Conservation (phyloP, 306 rosid species). For the Inga laurina region DNA sequence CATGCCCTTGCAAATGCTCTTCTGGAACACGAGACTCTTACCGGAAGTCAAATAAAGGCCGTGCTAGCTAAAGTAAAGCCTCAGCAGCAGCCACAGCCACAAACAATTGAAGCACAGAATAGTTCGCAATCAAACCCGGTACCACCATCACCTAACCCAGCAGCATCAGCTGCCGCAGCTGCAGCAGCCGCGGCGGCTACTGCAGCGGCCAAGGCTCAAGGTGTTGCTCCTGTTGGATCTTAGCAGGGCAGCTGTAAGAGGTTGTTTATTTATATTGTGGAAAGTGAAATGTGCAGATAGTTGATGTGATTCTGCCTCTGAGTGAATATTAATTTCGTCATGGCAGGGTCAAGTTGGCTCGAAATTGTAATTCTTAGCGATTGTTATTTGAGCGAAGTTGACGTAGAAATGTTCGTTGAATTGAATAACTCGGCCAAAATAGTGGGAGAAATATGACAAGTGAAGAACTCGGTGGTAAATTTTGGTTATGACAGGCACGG, state of each 20-base stretch:
- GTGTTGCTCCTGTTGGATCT: conserved; percentile 72
- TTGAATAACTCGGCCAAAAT: neutral
- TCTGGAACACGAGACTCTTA: conserved; percentile 72
- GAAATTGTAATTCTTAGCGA: conserved; percentile 20
- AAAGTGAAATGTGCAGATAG: conserved; percentile 64
- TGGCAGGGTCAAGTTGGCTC: conserved; percentile 35
- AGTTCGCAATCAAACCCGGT: conserved; percentile 57
- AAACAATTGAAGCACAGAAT: conserved; percentile 45
- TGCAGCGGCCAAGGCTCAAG: conserved; percentile 78
- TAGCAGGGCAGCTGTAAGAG: conserved; percentile 34
- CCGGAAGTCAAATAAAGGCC: conserved; percentile 71
- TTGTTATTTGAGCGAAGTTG: neutral
- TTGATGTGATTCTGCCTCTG: conserved; percentile 27
- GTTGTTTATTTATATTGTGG: conserved; percentile 18
- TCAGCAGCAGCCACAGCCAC: conserved; percentile 45
- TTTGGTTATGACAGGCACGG: neutral
- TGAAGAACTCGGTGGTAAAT: neutral
- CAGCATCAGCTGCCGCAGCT: conserved; percentile 65
- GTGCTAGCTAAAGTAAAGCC: conserved; percentile 57
- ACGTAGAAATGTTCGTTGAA: conserved; percentile 16
- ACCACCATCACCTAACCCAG: conserved; percentile 67
- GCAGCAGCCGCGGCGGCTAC: conserved; percentile 67
- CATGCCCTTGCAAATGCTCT: conserved; percentile 86
- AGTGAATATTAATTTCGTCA: conserved; percentile 36
- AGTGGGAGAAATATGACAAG: neutral